Percentiles rank a stretch among this genome's conserved stretches.
These are phyloP conservation scores for Fagus crenata DNA, from an alignment of 306 rosid genomes.

Conservation along the genomic window DNA sequence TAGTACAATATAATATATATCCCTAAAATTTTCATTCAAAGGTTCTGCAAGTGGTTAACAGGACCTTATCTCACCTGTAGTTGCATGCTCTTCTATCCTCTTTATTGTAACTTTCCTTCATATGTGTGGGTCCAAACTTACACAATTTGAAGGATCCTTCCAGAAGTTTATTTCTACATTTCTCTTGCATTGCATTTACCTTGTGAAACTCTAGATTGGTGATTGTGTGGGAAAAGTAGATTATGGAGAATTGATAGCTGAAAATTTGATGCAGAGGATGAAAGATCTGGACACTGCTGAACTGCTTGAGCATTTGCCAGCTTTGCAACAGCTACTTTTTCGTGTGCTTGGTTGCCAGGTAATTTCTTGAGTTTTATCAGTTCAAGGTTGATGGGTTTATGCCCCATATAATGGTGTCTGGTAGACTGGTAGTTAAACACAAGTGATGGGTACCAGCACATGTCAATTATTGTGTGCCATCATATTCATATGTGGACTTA, in stretches of 20 bases:
- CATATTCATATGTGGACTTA: background rate
- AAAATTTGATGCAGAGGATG: conserved; percentile 77
- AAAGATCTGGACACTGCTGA: conserved; percentile 89
- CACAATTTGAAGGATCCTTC: background rate
- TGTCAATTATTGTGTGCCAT: background rate
- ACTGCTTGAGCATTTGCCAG: conserved; percentile 91
- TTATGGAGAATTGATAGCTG: conserved; percentile 17
- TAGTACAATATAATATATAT: background rate
- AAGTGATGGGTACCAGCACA: conserved; percentile 11
- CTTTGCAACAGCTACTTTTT: conserved; percentile 85
- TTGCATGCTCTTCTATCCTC: background rate
- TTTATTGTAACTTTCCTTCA: background rate
- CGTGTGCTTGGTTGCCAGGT: conserved; percentile 95
- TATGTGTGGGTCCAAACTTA: background rate
- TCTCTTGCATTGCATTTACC: background rate
- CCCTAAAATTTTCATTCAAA: too few species aligned
- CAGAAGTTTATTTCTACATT: background rate
- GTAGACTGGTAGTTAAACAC: background rate
- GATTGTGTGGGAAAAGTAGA: background rate
- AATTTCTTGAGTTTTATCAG: conserved; percentile 22
- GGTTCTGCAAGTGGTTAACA: background rate
- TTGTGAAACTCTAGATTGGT: background rate
- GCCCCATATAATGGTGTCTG: background rate
- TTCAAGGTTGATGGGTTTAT: conserved; percentile 21
- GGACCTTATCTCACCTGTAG: background rate